These are phyloP conservation scores for Ustulina deusta DNA, from an alignment of 2,329 filamentous ascomycete species.

Conservation along the genomic window DNA sequence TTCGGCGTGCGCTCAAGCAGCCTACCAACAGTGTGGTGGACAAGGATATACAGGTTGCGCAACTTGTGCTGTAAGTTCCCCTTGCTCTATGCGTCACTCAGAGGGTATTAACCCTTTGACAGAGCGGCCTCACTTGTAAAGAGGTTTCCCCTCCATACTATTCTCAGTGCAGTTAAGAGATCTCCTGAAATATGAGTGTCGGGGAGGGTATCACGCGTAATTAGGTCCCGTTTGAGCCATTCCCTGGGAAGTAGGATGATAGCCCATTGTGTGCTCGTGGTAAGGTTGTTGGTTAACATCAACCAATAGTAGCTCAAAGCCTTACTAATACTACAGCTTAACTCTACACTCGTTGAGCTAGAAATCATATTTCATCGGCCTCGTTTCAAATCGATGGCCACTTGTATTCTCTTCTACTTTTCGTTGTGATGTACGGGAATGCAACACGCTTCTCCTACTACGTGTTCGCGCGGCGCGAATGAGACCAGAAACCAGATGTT, in stretches of 20 bases:
- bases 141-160: constrained; percentile 56
- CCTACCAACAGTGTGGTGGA: constrained; percentile 57
- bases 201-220: not conserved
- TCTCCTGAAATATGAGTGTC: not conserved
- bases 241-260: not conserved
- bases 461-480: no score
- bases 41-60: constrained; percentile 58
- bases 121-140: constrained; percentile 53
- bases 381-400: not conserved
- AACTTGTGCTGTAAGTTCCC: constrained; percentile 53
- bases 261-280: not conserved
- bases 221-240: not conserved
- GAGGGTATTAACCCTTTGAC: constrained; percentile 27
- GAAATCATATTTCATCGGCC: not conserved
- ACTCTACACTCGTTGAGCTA: not conserved
- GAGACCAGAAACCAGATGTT: no score
- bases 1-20: constrained; percentile 50
- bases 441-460: no score
- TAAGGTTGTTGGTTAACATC: not conserved
- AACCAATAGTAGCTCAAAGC: not conserved
- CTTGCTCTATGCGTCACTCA: not conserved
- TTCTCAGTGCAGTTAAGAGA: constrained; percentile 52
- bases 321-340: not conserved
- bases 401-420: no score
- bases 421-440: no score